Conservation (phyloP, 495 filamentous ascomycete genomes). For the Hyphodiscus hymeniophilus region DNA sequence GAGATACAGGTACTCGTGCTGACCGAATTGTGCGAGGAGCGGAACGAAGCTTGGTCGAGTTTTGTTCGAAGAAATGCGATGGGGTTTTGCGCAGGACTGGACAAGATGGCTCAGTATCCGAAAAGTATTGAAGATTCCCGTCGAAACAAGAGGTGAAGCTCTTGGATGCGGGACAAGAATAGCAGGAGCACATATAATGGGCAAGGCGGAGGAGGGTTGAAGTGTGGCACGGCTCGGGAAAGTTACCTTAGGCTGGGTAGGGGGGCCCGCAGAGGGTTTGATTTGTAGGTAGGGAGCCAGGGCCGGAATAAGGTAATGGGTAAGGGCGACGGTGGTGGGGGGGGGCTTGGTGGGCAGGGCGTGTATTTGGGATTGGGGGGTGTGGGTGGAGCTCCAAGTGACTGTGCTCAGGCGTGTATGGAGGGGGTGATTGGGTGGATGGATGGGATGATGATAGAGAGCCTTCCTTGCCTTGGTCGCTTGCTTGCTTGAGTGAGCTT, state of each 20-base stretch:
- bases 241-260: conserved; percentile 1
- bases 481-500: too few relatives aligned
- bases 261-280: neutral
- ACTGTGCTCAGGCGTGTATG: conserved; percentile 1
- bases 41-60: too few relatives aligned
- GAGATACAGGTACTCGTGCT: too few relatives aligned
- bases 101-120: neutral
- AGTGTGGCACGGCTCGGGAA: conserved; percentile 19
- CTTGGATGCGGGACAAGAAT: conserved; percentile 3
- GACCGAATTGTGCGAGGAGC: too few relatives aligned
- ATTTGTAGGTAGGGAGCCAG: conserved; percentile 5
- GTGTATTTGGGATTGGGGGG: too few relatives aligned
- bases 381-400: too few relatives aligned
- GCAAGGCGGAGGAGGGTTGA: conserved; percentile 8
- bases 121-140: neutral
- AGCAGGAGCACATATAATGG: neutral
- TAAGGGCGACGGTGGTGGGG: neutral
- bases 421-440: neutral
- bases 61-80: neutral
- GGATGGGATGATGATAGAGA: too few relatives aligned
- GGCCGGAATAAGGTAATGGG: conserved; percentile 2
- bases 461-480: too few relatives aligned
- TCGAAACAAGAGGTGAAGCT: neutral
- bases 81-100: neutral
- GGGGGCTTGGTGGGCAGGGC: neutral